A percentile compares a stretch with the other conserved stretches of the same genome.
Conservation (phyloP, 441 rosid genomes). For the Jatropha podagrica region DNA sequence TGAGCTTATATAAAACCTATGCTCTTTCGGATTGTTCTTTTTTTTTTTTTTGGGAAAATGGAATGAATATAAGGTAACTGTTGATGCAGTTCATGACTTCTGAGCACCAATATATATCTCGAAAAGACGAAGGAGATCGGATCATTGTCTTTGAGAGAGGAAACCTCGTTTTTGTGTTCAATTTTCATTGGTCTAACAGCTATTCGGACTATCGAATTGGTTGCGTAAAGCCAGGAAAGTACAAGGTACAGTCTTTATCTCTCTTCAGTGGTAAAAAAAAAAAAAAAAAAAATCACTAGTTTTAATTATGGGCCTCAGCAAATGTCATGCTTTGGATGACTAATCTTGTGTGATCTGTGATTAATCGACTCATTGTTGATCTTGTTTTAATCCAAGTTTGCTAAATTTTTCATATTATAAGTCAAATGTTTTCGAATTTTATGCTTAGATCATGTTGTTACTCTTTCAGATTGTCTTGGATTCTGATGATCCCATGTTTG, state of each 20-base stretch:
- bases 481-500: conserved; percentile 72
- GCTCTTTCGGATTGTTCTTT: neutral
- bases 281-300: neutral
- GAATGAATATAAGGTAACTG: conserved; percentile 16
- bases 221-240: conserved; percentile 86
- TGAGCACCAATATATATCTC: conserved; percentile 82
- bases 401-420: no score
- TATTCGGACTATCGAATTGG: conserved; percentile 86
- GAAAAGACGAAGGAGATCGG: conserved; percentile 86
- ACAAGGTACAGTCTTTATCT: conserved; percentile 58
- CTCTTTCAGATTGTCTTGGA: conserved; percentile 71
- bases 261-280: neutral
- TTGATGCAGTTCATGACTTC: conserved; percentile 90
- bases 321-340: neutral
- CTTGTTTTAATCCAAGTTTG: neutral
- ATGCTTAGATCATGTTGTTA: neutral
- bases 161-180: conserved; percentile 82
- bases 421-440: neutral
- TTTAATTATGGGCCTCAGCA: neutral
- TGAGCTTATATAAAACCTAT: neutral
- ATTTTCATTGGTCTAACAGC: conserved; percentile 91
- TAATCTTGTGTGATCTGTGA: neutral
- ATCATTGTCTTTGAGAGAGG: conserved; percentile 83
- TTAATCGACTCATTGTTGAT: neutral
- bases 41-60: neutral